Percentiles rank a stretch among this genome's conserved stretches.
These are phyloP conservation scores for Calophaca sinica DNA, from an alignment of 306 rosid genomes.

Conservation along the genomic window DNA sequence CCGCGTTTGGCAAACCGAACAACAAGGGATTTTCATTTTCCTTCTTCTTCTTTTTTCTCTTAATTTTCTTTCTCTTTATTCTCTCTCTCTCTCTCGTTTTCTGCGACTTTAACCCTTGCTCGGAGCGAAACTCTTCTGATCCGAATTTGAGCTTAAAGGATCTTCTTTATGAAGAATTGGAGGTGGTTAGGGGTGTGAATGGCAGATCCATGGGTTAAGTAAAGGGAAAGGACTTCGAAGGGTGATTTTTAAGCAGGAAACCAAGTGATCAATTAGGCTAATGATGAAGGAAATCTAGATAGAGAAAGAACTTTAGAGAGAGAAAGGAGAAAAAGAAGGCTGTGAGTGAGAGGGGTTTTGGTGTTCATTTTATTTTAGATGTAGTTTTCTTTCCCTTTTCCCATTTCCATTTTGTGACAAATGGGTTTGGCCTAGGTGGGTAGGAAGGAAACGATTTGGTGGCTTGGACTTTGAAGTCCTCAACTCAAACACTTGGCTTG, in stretches of 20 bases:
- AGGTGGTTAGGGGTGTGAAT: conserved; percentile 36
- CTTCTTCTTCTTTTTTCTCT: conserved; percentile 27
- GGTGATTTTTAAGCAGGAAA: conserved; percentile 13
- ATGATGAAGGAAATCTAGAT: conserved; percentile 53
- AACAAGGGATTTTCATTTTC: conserved; percentile 98
- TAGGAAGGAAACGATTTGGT: conserved; percentile 41
- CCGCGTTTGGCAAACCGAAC: conserved; percentile 95
- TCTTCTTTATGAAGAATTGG: conserved; percentile 42
- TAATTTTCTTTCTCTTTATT: neutral
- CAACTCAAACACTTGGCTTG: neutral
- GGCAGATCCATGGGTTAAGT: conserved; percentile 65
- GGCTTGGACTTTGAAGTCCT: conserved; percentile 44
- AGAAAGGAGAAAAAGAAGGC: conserved; percentile 24
- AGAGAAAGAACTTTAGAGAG: conserved; percentile 50
- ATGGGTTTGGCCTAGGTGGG: conserved; percentile 50
- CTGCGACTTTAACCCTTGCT: neutral
- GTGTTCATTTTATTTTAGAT: conserved; percentile 3
- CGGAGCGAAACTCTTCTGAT: conserved; percentile 41
- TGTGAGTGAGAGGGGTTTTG: conserved; percentile 36
- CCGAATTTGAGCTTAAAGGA: conserved; percentile 44
- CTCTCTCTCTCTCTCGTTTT: neutral
- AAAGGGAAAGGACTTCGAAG: conserved; percentile 36
- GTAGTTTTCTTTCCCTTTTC: conserved; percentile 28
- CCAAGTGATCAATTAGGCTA: conserved; percentile 52
- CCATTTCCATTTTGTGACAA: conserved; percentile 22